A percentile compares a stretch with the other conserved stretches of the same genome.
phyloP scores from a whole-genome alignment of 2,329 filamentous ascomycete genomes.

The Emmonsiellopsis sp. region DNA sequence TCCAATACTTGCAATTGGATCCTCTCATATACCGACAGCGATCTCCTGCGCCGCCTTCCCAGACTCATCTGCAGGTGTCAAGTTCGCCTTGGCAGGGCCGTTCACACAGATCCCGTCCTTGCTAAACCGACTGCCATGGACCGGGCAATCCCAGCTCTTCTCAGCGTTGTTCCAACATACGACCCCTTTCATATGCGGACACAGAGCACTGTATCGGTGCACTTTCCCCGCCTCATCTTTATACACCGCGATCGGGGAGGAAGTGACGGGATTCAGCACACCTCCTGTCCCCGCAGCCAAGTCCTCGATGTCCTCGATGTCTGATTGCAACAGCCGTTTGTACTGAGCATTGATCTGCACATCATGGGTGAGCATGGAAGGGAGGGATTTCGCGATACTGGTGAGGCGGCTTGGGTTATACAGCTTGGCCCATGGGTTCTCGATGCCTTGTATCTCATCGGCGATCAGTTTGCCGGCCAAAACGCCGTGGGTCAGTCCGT shows the following conservation, averaged over 20 bases:
- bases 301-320: slow-evolving; percentile 50
- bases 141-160: slow-evolving; percentile 48
- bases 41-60: neutral
- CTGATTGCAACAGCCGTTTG: slow-evolving; percentile 45
- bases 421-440: slow-evolving; percentile 42
- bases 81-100: slow-evolving; percentile 31
- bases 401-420: slow-evolving; percentile 44
- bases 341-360: slow-evolving; percentile 49
- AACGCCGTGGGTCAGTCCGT: slow-evolving; percentile 49
- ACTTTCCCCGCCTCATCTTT: slow-evolving; percentile 47
- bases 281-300: slow-evolving; percentile 42
- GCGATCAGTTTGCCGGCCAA: slow-evolving; percentile 45
- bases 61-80: slow-evolving; percentile 17
- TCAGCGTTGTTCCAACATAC: slow-evolving; percentile 49
- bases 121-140: slow-evolving; percentile 37
- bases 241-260: slow-evolving; percentile 47
- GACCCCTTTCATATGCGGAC: slow-evolving; percentile 48
- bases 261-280: slow-evolving; percentile 41
- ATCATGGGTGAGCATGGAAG: slow-evolving; percentile 42
- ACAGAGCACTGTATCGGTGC: slow-evolving; percentile 45
- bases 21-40: neutral
- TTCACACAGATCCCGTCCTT: slow-evolving; percentile 34
- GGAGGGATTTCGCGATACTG: slow-evolving; percentile 38
- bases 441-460: slow-evolving; percentile 44
- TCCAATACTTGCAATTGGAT: too few relatives aligned